Evolutionary conservation across 352 stramenopile genomes (phyloP), one percentile per base, ranked within the genome.

Genomic region (Blastocystis sp.): DNA sequence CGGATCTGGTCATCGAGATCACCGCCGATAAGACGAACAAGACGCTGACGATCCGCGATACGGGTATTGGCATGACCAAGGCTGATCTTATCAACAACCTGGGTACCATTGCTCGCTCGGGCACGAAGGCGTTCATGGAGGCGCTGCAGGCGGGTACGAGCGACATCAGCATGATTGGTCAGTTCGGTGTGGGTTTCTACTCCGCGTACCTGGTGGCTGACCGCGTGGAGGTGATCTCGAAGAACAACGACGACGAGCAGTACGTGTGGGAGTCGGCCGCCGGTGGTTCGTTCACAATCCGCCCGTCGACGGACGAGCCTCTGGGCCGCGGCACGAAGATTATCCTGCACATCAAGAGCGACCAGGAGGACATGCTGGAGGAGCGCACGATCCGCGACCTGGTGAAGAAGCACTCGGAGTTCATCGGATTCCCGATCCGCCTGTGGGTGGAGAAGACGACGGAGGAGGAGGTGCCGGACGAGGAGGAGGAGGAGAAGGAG

Each of bases 321-420:
- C 93, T 98, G 69, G 89, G 90, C 52, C 28, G 28, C 28, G 28
- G 28, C 28, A 34, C 28, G 28, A 34, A 34, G 28, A 34, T 34
- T 0, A 34, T 98, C 76, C 91, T 99, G 38, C 95, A 97, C 91
- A 90, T 99, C 43, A 99, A 99, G 95, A 96, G 98, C 91, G 96
- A 99, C 92, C 98, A 98, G 96, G 93, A 95, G 6, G 96, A 99
- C 91, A 99, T 98, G 93, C 91, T 99, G 0, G 96, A 99, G 91
- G 96, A 99, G 92, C 94, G 94, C 90, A 95, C 97, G 90, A 92
- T 98, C 78, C 98, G 98, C 92, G 96, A 99, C 91, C 92, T 99
- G 52, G 96, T 99, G 66, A 98, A 98, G 94, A 99, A 98, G 93
- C 96, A 99, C 93, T 98, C 95, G 7, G 97, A 99, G 92, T 99